phyloP scores from a whole-genome alignment of 1,284 basidiomycete species.

The Sanghuangporus weigelae region DNA sequence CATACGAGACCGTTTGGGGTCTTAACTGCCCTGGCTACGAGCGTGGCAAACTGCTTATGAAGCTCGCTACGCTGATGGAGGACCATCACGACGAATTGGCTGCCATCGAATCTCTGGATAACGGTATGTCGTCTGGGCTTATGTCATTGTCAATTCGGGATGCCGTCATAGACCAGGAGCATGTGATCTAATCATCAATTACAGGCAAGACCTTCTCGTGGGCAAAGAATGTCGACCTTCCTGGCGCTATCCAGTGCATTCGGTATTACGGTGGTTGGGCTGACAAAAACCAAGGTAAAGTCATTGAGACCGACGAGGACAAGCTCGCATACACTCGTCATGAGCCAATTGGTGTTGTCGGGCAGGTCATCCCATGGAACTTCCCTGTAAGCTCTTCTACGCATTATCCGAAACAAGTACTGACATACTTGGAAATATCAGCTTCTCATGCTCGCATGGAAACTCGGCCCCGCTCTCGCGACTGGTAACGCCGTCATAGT shows the following conservation, averaged over 20 bases:
- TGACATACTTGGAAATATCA: not conserved
- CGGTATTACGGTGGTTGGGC: conserved; percentile 78
- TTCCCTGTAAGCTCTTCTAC: conserved; percentile 30
- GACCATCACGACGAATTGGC: conserved; percentile 66
- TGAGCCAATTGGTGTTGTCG: conserved; percentile 88
- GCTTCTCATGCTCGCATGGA: conserved; percentile 66
- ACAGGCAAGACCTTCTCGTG: conserved; percentile 68
- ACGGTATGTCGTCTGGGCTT: conserved; percentile 32
- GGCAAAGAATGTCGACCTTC: conserved; percentile 69
- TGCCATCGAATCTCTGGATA: conserved; percentile 79
- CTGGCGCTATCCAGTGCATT: conserved; percentile 61
- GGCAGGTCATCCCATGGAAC: conserved; percentile 85
- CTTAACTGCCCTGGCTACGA: conserved; percentile 53
- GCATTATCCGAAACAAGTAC: not conserved
- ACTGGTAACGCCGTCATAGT: conserved; percentile 80
- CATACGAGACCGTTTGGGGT: conserved; percentile 75
- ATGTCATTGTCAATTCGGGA: not conserved
- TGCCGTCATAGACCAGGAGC: not conserved
- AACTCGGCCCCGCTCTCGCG: conserved; percentile 81
- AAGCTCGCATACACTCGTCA: conserved; percentile 82
- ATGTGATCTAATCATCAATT: conserved; percentile 23
- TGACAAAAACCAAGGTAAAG: conserved; percentile 84
- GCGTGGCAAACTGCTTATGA: conserved; percentile 62
- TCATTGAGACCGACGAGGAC: conserved; percentile 67
- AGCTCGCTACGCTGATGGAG: conserved; percentile 75